Evolutionary conservation across 164 flowering plant species (phyloP).

Genomic region (Aristolochia fimbriata): DNA sequence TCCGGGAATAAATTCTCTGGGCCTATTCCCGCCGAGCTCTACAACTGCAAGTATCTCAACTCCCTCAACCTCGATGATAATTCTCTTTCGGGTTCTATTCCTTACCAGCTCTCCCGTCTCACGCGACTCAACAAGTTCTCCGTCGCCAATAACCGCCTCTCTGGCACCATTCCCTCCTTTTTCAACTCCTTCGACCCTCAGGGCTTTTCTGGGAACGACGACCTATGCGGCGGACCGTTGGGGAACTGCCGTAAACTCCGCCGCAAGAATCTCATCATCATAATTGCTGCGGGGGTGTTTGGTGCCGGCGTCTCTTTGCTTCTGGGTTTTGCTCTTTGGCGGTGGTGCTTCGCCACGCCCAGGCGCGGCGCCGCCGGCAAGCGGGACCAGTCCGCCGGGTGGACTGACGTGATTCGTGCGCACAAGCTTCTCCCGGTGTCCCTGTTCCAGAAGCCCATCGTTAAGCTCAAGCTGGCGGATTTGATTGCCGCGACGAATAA

Average conservation of each 20-base stretch:
- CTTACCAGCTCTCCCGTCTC: conserved; percentile 17
- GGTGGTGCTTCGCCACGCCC: conserved; percentile 31
- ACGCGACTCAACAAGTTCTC: conserved; percentile 15
- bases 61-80: conserved; percentile 14
- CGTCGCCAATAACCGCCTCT: conserved; percentile 19
- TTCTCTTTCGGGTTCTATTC: conserved; percentile 20
- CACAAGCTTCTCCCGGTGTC: conserved; percentile 43
- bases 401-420: conserved; percentile 34
- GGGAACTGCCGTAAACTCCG: conserved; percentile 32
- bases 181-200: conserved; percentile 3
- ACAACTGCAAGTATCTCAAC: conserved; percentile 21
- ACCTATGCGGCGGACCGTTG: conserved; percentile 33
- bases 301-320: conserved; percentile 48
- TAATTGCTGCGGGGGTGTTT: conserved; percentile 48
- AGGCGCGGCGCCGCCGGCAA: conserved; percentile 4
- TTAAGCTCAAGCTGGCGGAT: conserved; percentile 51
- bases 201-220: conserved; percentile 24
- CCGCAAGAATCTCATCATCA: conserved; percentile 26
- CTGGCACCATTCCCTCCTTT: conserved; percentile 21
- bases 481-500: conserved; percentile 46
- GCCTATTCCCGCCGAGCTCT: conserved; percentile 18
- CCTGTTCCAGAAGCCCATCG: conserved; percentile 62
- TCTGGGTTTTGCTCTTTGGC: conserved; percentile 43
- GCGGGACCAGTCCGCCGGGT: conserved; percentile 19
- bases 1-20: conserved; percentile 18